A percentile compares a stretch with the other conserved stretches of the same genome.
Evolutionary conservation across 164 flowering plant genomes (phyloP).

Genomic region (Tetrastigma voinierianum): DNA sequence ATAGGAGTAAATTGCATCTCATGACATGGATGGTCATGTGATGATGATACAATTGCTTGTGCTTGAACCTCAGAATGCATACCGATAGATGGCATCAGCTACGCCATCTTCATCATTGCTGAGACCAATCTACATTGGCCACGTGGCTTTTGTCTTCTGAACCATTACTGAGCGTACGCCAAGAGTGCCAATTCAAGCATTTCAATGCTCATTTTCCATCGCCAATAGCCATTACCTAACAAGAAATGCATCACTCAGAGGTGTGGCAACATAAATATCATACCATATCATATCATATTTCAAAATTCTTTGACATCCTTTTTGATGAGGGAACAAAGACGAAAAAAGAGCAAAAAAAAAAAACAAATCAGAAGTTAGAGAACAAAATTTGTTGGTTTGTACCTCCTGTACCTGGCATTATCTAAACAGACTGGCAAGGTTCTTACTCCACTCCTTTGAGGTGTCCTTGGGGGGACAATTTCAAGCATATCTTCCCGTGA

Average conservation of each 20-base stretch:
- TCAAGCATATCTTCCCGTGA: constrained; percentile 88
- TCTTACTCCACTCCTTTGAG: constrained; percentile 86
- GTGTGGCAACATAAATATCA: background rate
- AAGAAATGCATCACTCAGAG: background rate
- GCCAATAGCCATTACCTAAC: constrained; percentile 91
- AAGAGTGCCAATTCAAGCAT: constrained; percentile 90
- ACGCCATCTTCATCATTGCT: constrained; percentile 96
- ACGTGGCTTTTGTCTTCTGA: too few relatives aligned
- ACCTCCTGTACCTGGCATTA: constrained; percentile 72
- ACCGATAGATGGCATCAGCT: constrained; percentile 92
- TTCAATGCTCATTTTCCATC: constrained; percentile 93
- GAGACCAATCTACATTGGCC: too few relatives aligned
- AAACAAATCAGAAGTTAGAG: too few relatives aligned
- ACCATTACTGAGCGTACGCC: too few relatives aligned
- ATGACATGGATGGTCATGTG: background rate
- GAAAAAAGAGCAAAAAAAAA: background rate
- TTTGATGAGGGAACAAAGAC: background rate
- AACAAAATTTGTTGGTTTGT: background rate
- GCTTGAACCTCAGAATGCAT: constrained; percentile 61
- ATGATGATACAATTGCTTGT: background rate
- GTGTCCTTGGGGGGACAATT: constrained; percentile 74
- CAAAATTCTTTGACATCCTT: background rate
- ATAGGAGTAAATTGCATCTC: background rate
- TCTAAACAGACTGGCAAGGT: constrained; percentile 86
- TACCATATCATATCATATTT: too few relatives aligned